Evolutionary conservation across 2,329 filamentous ascomycete species (phyloP).

Genomic region (Diplodia sapinea): DNA sequence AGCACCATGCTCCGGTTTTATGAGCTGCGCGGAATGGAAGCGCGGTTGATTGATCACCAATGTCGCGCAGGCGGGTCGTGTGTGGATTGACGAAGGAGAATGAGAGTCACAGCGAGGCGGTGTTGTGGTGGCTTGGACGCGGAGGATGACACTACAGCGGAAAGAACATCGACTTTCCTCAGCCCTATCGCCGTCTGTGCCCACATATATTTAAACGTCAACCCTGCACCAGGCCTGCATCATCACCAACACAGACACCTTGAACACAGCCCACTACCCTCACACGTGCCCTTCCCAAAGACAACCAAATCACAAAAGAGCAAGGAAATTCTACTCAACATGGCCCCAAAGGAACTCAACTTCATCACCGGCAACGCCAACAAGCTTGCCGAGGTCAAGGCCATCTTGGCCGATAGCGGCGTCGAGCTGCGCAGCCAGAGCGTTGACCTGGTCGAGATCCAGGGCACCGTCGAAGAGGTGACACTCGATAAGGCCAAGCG

Average conservation of each 20-base stretch:
- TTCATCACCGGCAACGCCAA: slow-evolving; percentile 98
- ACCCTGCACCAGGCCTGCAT: slow-evolving; percentile 1
- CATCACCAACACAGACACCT: not conserved
- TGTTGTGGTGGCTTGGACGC: slow-evolving; percentile 18
- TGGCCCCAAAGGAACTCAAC: slow-evolving; percentile 68
- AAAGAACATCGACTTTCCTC: slow-evolving; percentile 28
- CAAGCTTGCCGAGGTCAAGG: slow-evolving; percentile 87
- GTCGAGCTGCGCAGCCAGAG: slow-evolving; percentile 76
- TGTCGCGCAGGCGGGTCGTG: not conserved
- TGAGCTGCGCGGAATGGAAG: slow-evolving; percentile 17
- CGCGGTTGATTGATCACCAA: slow-evolving; percentile 13
- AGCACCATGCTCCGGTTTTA: not conserved
- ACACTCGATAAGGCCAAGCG: slow-evolving; percentile 83
- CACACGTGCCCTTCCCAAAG: not conserved
- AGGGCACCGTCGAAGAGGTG: slow-evolving; percentile 91
- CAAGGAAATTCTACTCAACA: slow-evolving; percentile 36
- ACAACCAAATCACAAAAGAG: slow-evolving; percentile 25
- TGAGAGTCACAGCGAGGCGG: slow-evolving; percentile 23
- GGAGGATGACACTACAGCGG: slow-evolving; percentile 8
- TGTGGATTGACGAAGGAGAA: not conserved
- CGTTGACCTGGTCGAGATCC: slow-evolving; percentile 85
- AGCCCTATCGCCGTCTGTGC: slow-evolving; percentile 16
- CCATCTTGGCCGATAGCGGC: slow-evolving; percentile 74
- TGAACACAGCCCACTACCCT: not conserved
- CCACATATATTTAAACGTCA: slow-evolving; percentile 10